Base-by-base conservation (phyloP, 371 early-diverging fungal species). In the Mucor lusitanicus region DNA sequence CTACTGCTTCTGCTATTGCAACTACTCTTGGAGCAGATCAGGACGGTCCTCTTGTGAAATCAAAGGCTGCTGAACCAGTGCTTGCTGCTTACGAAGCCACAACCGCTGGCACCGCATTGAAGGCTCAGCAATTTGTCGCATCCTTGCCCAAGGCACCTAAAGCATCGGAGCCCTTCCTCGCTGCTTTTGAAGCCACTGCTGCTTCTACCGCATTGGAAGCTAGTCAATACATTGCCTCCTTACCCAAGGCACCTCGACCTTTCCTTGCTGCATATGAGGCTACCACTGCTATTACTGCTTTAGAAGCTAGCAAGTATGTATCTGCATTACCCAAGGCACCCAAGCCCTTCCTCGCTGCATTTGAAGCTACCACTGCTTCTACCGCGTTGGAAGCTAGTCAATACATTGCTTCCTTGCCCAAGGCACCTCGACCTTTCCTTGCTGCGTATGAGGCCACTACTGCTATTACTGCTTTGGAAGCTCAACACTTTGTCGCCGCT, bases 281-380 rank as follows among this genome's bases (percentile, higher is more conserved):
- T 0, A 67, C 62, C 7, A 32, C 15, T 12, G 61, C 67, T 55
- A 3, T 15, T 2, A 56, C 55, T 28, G 21, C 64, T 42, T 28
- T 63, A 2, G 27, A 54, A 28, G 28, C 53, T 3, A 33, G 33
- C 33, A 23, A 62, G 1, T 53, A 53, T 17, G 19, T 53, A 13
- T 8, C 12, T 17, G 11, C 58, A 9, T 6, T 56, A 35, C 57
- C 57, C 7, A 56, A 32, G n/a, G n/a, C 57, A 33, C 57, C 57
- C 15, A 56, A 27, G 17, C 68, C 69, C 40, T 60, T 63, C 27
- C 63, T 69, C 48, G 64, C 69, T 25, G 40, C 25, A 12, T 61
- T 23, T 25, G 44, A 68, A 25, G 44, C 62, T 0, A 68, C 62
- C 1, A 33, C 12, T 8, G 62, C 68, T 35, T n/a, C 25, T 0